These are phyloP conservation scores for Pleurotus cornucopiae DNA, from an alignment of 768 basidiomycete species.

Conservation along the genomic window DNA sequence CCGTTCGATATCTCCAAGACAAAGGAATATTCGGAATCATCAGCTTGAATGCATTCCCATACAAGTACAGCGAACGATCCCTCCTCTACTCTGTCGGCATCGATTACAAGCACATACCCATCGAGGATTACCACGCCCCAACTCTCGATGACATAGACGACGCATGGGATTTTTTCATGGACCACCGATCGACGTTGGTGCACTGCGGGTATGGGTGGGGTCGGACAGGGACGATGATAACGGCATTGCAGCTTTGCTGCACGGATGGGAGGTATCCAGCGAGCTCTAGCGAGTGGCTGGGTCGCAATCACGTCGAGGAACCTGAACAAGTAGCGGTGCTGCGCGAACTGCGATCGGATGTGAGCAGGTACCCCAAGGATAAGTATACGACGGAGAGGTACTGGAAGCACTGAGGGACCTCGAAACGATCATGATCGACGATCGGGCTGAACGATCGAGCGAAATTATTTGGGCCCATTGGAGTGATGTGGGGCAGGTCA, in stretches of 20 bases:
- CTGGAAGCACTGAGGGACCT: not conserved
- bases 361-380: not conserved
- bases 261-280: slow-evolving; percentile 4
- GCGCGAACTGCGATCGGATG: not conserved
- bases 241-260: slow-evolving; percentile 8
- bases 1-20: slow-evolving; percentile 11
- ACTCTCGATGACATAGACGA: slow-evolving; percentile 14
- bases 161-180: slow-evolving; percentile 14
- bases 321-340: not conserved
- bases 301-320: not conserved
- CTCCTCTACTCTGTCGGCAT: slow-evolving; percentile 11
- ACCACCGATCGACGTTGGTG: slow-evolving; percentile 4
- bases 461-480: too few relatives aligned
- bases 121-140: slow-evolving; percentile 16
- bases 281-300: not conserved
- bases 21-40: slow-evolving; percentile 18
- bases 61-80: slow-evolving; percentile 8
- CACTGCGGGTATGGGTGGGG: slow-evolving; percentile 12
- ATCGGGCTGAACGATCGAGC: too few relatives aligned
- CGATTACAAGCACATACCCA: slow-evolving; percentile 15
- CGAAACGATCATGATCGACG: too few relatives aligned
- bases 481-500: too few relatives aligned
- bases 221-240: slow-evolving; percentile 10
- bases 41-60: slow-evolving; percentile 16
- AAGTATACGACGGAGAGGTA: not conserved